Evolutionary conservation across 2,329 filamentous ascomycete genomes (phyloP).

Genomic region (Botrytis sinoallii): DNA sequence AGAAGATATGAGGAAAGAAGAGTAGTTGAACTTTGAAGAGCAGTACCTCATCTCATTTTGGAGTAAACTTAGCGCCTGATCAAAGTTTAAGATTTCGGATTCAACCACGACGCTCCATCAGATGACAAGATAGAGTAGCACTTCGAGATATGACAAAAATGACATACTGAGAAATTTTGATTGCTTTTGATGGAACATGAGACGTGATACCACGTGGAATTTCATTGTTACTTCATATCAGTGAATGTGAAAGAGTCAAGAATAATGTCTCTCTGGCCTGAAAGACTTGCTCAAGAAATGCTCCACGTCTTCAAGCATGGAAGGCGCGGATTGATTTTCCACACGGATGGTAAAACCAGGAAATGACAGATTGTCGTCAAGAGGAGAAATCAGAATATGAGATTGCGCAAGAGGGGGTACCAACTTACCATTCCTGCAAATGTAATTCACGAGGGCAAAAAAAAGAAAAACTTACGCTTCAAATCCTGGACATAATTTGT

Average conservation of each 20-base stretch:
- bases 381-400: background rate
- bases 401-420: background rate
- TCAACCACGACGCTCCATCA: no score
- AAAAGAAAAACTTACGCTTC: background rate
- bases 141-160: background rate
- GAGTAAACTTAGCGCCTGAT: background rate
- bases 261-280: background rate
- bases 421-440: background rate
- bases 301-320: accelerated
- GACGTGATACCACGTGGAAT: background rate
- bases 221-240: background rate
- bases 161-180: background rate
- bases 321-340: background rate
- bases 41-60: background rate
- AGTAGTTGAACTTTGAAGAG: no score
- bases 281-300: no score
- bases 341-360: background rate
- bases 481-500: background rate
- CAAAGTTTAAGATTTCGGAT: background rate
- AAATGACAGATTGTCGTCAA: background rate
- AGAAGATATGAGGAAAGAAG: no score
- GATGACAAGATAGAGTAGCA: no score
- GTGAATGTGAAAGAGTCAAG: background rate
- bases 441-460: no score
- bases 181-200: background rate